phyloP scores from a whole-genome alignment of 23 red algal species.

The Cyanidiococcus yangmingshanensis region DNA sequence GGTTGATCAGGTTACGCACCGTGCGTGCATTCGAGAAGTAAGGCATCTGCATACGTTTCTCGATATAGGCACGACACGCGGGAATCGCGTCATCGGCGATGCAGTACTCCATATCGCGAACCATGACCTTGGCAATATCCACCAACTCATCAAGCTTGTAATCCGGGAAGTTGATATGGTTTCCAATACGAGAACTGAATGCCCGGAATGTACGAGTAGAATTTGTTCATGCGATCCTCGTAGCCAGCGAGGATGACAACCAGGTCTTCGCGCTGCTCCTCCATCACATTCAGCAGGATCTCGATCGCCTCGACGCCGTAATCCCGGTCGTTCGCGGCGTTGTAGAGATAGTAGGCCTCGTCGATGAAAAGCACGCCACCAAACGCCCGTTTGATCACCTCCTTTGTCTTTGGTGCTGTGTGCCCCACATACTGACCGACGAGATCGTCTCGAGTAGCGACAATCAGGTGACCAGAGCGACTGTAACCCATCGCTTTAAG shows the following conservation, averaged over 20 bases:
- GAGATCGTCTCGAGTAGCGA: slow-evolving; percentile 94
- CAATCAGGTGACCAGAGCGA: slow-evolving; percentile 59
- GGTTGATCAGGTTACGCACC: slow-evolving; percentile 88
- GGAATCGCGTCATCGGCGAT: slow-evolving; percentile 37
- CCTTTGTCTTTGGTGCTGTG: slow-evolving; percentile 98
- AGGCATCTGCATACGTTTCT: slow-evolving; percentile 93
- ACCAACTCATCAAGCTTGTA: slow-evolving; percentile 80
- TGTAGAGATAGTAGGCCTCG: slow-evolving; percentile 99
- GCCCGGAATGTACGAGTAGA: slow-evolving; percentile 90
- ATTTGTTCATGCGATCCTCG: slow-evolving; percentile 95
- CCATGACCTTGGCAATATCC: slow-evolving; percentile 78
- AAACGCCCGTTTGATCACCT: slow-evolving; percentile 94
- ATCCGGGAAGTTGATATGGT: slow-evolving; percentile 93
- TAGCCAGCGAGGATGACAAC: slow-evolving; percentile 87
- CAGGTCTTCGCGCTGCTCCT: slow-evolving; percentile 74
- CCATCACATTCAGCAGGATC: slow-evolving; percentile 96
- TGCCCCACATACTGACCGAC: slow-evolving; percentile 99
- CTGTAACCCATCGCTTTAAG: slow-evolving; percentile 89
- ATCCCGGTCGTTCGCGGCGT: slow-evolving; percentile 96
- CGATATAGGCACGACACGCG: slow-evolving; percentile 61
- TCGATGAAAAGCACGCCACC: slow-evolving; percentile 93
- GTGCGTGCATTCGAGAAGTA: slow-evolving; percentile 99
- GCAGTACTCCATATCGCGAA: slow-evolving; percentile 55
- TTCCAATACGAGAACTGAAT: slow-evolving; percentile 88
- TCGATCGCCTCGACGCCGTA: slow-evolving; percentile 96